Percentiles rank a stretch among this genome's conserved stretches.
Evolutionary conservation across 306 rosid species (phyloP).

Genomic region (Parietaria judaica): DNA sequence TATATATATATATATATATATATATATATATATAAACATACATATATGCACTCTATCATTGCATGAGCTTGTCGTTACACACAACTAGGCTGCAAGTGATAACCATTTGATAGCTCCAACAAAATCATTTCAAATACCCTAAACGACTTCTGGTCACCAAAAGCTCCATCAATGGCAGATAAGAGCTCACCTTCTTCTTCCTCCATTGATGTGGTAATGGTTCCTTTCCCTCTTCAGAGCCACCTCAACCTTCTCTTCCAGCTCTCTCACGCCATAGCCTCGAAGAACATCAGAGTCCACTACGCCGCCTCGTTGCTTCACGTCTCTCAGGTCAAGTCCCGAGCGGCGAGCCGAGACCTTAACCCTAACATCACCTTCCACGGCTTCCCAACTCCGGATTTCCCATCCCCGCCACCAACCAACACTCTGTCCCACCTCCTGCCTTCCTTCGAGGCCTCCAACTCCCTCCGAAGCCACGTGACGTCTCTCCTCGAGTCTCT

Average conservation of each 20-base stretch:
- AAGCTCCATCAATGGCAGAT: no score
- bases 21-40: no score
- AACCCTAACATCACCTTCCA: background rate
- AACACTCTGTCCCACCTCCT: background rate
- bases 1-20: no score
- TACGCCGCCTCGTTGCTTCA: background rate
- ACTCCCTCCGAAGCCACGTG: background rate
- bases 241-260: slow-evolving; percentile 13
- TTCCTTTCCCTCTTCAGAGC: slow-evolving; percentile 8
- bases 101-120: no score
- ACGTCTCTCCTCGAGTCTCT: background rate
- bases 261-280: background rate
- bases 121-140: no score
- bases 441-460: background rate
- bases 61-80: no score
- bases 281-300: background rate
- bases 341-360: background rate
- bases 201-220: background rate
- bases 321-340: slow-evolving; percentile 1
- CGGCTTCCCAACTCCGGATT: background rate
- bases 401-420: background rate
- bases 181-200: no score
- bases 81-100: no score
- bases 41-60: no score
- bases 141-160: no score